A percentile compares a stretch with the other conserved stretches of the same genome.
phyloP scores from a whole-genome alignment of 2,329 filamentous ascomycete genomes.

The Xylaria digitata region DNA sequence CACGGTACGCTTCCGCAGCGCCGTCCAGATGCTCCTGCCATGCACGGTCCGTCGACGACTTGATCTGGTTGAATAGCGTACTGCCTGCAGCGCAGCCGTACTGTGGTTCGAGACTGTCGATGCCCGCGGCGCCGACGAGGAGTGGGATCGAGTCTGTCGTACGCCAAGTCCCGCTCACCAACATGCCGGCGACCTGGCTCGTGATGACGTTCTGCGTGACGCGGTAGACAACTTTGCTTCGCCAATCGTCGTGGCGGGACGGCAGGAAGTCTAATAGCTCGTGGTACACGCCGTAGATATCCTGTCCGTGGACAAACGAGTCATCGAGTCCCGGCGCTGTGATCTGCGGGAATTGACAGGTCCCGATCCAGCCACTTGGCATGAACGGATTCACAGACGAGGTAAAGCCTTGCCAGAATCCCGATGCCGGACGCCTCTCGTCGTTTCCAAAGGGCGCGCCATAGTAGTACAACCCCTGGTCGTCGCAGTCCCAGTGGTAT shows the following conservation, averaged over 20 bases:
- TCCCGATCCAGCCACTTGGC: conserved; percentile 74
- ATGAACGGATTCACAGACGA: conserved; percentile 74
- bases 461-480: conserved; percentile 77
- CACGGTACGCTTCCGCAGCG: conserved; percentile 64
- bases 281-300: conserved; percentile 81
- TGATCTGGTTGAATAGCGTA: conserved; percentile 57
- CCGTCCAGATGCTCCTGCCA: conserved; percentile 75
- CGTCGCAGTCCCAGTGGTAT: conserved; percentile 78
- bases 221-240: conserved; percentile 67
- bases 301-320: conserved; percentile 79
- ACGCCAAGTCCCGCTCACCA: conserved; percentile 76
- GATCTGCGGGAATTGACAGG: conserved; percentile 85
- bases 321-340: conserved; percentile 77
- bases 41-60: conserved; percentile 55
- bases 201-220: conserved; percentile 88
- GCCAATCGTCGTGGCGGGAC: conserved; percentile 54
- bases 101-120: conserved; percentile 80
- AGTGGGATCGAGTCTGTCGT: conserved; percentile 57
- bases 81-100: conserved; percentile 72
- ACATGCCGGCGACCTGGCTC: conserved; percentile 80
- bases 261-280: conserved; percentile 76
- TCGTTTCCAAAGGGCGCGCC: conserved; percentile 63
- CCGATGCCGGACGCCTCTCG: conserved; percentile 54
- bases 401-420: conserved; percentile 74
- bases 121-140: conserved; percentile 62